phyloP scores from a whole-genome alignment of 345 rosid genomes.

The Chamaenerion angustifolium region DNA sequence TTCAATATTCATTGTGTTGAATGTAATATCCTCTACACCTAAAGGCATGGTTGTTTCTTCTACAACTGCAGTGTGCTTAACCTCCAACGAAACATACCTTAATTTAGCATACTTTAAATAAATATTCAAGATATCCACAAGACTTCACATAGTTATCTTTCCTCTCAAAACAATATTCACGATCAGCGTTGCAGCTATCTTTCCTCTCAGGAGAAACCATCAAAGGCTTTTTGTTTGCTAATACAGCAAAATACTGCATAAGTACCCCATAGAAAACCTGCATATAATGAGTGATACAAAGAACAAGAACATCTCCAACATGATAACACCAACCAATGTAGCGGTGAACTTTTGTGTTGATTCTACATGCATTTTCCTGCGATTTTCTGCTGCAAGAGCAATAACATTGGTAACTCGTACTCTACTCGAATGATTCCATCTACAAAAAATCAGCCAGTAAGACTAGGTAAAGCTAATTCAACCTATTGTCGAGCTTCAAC shows the following conservation, averaged over 20 bases:
- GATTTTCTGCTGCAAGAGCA: conserved; percentile 75
- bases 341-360: conserved; percentile 1
- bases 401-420: conserved; percentile 55
- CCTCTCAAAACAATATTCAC: too few relatives aligned
- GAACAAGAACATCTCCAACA: not conserved
- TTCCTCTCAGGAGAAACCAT: too few relatives aligned
- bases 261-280: conserved; percentile 91
- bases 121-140: too few relatives aligned
- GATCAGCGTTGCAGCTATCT: too few relatives aligned
- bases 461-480: too few relatives aligned
- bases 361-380: conserved; percentile 84
- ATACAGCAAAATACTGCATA: conserved; percentile 78
- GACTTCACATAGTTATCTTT: too few relatives aligned
- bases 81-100: not conserved
- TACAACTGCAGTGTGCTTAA: not conserved
- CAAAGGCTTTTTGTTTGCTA: conserved; percentile 55
- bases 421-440: too few relatives aligned
- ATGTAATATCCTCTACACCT: not conserved
- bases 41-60: not conserved
- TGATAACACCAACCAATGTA: too few relatives aligned
- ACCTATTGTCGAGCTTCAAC: too few relatives aligned
- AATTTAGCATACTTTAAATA: too few relatives aligned
- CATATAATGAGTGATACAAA: conserved; percentile 3
- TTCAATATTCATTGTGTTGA: not conserved
- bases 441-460: too few relatives aligned